Conservation (phyloP, 2,329 filamentous ascomycete species). For the Sclerotinia nivalis region DNA sequence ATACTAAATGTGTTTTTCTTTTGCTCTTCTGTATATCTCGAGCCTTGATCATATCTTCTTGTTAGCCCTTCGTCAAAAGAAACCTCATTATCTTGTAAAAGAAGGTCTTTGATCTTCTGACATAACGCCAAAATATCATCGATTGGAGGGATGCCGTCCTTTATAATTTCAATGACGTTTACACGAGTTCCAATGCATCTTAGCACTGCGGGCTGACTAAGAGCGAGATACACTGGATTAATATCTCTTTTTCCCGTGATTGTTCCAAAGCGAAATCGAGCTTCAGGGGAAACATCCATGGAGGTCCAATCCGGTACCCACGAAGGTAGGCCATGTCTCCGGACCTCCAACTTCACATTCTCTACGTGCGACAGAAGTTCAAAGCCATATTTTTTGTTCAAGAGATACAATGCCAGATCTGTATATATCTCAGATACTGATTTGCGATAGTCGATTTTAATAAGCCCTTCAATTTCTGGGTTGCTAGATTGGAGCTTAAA, state of each 20-base stretch:
- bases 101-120: neutral
- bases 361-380: neutral
- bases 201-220: neutral
- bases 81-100: too few relatives aligned
- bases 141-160: neutral
- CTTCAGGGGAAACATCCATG: neutral
- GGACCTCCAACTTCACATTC: neutral
- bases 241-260: neutral
- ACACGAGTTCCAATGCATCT: neutral
- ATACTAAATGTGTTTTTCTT: too few relatives aligned
- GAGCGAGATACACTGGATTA: neutral
- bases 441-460: neutral
- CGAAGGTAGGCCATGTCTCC: neutral
- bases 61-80: too few relatives aligned
- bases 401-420: neutral
- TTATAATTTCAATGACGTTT: accelerated
- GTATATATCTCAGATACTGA: neutral
- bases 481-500: neutral
- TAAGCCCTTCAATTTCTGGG: accelerated
- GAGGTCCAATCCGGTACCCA: conserved; percentile 7
- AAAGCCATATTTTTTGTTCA: neutral
- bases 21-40: too few relatives aligned
- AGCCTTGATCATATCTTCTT: too few relatives aligned
- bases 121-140: neutral
- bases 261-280: neutral